Base-by-base conservation (phyloP, 116 monocot genomes). In the Iris pallida region DNA sequence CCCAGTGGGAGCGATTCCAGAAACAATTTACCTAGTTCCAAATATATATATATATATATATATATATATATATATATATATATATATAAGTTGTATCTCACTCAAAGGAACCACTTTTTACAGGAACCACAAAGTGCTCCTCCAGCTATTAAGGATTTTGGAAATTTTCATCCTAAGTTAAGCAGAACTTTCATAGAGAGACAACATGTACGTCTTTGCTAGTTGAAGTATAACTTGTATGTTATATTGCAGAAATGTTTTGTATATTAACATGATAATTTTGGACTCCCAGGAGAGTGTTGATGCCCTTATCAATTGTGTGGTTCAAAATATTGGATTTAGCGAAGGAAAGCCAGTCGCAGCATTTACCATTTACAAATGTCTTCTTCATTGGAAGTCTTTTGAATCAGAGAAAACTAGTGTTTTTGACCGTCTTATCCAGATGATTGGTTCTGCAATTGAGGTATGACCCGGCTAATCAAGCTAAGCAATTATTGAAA, bases 361-460 rank as follows among this genome's bases (percentile, higher is more conserved):
- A 53, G 92, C 90, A 78, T 76, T 90, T 73, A 92, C 92, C 45
- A 89, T 98, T 40, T 98, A 98, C 69, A 98, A 85, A 74, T 92
- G 90, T 54, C 81, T 98, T 66, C 79, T 90, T 72, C 80, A 88
- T 57, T 98, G 97, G 97, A 98, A 90, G 55, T 92, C 88, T n/a
- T 98, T 98, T 78, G 97, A 98, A 79, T 72, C 92, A 54, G 97
- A 98, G 57, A 89, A 80, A 74, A 92, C 97, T 68, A 86, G 78
- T 80, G 90, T 98, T 41, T 98, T 98, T 82, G 97, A 98, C 63
- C 87, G 85, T 45, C 85, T 98, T 45, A 86, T 92, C 61, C 92
- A 92, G 71, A 88, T 90, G 79, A 85, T 92, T 79, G 89, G 97
- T 59, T 86, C 85, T 61, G 90, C 87, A 65, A 90, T 98, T 74